A percentile compares a stretch with the other conserved stretches of the same genome.
These are phyloP conservation scores for Hippophae rhamnoides DNA, from an alignment of 306 rosid species.

Conservation along the genomic window DNA sequence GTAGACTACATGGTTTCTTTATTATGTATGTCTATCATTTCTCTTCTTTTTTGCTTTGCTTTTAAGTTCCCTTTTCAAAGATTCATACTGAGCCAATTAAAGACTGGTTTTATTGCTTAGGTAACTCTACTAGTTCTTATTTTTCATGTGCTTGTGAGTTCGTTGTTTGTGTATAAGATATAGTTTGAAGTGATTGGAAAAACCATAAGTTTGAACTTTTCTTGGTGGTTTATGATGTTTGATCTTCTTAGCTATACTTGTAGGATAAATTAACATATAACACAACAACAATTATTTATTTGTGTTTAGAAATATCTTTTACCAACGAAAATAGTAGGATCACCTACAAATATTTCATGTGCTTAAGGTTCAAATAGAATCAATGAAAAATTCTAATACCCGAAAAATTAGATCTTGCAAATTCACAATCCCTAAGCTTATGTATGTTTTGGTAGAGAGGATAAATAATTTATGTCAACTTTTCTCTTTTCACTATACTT, in stretches of 20 bases:
- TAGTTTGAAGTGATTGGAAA: slow-evolving; percentile 4
- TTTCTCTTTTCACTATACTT: too few species aligned
- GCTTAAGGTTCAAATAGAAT: too few species aligned
- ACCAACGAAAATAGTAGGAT: too few species aligned
- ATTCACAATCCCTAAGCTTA: too few species aligned
- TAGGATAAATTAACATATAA: too few species aligned
- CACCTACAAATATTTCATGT: too few species aligned
- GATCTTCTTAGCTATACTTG: background rate
- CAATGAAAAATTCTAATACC: too few species aligned
- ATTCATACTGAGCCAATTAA: slow-evolving; percentile 10
- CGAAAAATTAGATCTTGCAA: too few species aligned
- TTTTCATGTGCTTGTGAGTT: slow-evolving; percentile 6
- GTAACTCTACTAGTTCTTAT: background rate
- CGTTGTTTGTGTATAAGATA: slow-evolving; percentile 9
- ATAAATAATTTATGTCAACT: too few species aligned
- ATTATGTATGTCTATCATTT: background rate
- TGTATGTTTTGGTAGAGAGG: too few species aligned
- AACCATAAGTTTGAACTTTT: background rate
- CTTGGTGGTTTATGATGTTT: slow-evolving; percentile 6
- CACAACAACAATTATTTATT: too few species aligned
- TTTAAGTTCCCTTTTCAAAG: slow-evolving; percentile 7
- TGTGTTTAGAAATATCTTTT: too few species aligned
- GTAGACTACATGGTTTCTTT: background rate
- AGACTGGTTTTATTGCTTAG: slow-evolving; percentile 4
- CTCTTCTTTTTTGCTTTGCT: slow-evolving; percentile 6